Conservation (phyloP, 345 rosid genomes). For the Rhodomyrtus tomentosa region DNA sequence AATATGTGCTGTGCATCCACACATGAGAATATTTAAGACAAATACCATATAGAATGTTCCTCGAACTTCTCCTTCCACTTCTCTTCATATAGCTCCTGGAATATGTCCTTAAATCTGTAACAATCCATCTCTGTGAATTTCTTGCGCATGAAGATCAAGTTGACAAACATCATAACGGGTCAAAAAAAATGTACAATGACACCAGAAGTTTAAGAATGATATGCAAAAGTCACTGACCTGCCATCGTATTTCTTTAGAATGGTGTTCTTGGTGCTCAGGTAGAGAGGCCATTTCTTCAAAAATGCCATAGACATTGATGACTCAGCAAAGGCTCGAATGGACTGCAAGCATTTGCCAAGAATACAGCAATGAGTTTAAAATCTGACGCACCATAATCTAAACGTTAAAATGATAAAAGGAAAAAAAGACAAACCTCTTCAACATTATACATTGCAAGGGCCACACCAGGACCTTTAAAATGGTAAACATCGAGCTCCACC, state of each 20-base stretch:
- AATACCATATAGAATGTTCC: conserved; percentile 81
- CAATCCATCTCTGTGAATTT: not conserved
- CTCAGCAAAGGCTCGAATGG: conserved; percentile 87
- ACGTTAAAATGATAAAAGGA: not conserved
- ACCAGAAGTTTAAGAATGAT: not conserved
- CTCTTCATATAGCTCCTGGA: conserved; percentile 84
- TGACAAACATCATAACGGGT: not conserved
- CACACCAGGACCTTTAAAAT: conserved; percentile 87
- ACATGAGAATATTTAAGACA: not conserved
- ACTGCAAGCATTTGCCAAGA: conserved; percentile 28
- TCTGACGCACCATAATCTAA: too few species aligned
- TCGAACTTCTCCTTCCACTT: conserved; percentile 92
- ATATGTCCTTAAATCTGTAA: conserved; percentile 90
- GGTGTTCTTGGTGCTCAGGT: conserved; percentile 95
- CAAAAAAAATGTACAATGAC: not conserved
- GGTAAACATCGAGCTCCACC: conserved; percentile 64
- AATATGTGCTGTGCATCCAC: not conserved
- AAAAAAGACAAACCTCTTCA: conserved; percentile 57
- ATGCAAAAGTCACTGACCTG: conserved; percentile 38
- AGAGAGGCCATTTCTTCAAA: conserved; percentile 90
- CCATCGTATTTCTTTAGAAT: conserved; percentile 97
- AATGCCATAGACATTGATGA: conserved; percentile 84
- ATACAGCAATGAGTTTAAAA: not conserved
- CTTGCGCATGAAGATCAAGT: not conserved
- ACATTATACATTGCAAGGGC: conserved; percentile 97